Base-by-base conservation (phyloP, 768 basidiomycete species). In the Rhizopogon sp. region DNA sequence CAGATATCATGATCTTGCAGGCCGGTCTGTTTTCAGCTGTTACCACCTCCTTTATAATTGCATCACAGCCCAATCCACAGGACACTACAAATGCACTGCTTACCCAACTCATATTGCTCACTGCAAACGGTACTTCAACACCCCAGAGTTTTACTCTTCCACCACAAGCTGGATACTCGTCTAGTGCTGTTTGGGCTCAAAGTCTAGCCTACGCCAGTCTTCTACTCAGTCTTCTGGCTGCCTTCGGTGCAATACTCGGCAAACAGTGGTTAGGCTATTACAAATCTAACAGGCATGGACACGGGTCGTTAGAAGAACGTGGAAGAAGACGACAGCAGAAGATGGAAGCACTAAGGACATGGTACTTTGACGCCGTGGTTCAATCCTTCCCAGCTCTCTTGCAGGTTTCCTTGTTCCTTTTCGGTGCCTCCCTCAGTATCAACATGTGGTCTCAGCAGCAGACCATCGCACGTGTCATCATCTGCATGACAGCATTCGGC, bases 11-110 rank as follows among this genome's bases (percentile, higher is more conserved):
- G 25, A 35, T 35, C n/a, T 40, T 22, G 6, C 31, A 61, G 60
- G 60, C 60, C 28, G 57, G 61, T 35, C 50, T 61, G 16, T 61
- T 61, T 39, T 61, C 60, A 6, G 60, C 57, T 29, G 61, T 61
- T 37, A 47, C 50, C 37, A 55, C 61, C n/a, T 44, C 60, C 25
- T 61, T 61, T 33, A 52, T 61, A 33, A 37, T 61, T 7, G 42
- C 42, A 13, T 39, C 61, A 31, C 51, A 61, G 40, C 50, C 56
- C 33, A 43, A 54, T 33, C 31, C 56, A 22, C 47, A 11, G 39
- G 56, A 53, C 17, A 55, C 56, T 16, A 62, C 60, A 16, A 44
- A 56, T 7, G 60, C 51, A 35, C 56, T 61, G 5, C 31, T 61
- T 11, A 53, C 35, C 39, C 37, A 57, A 16, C 37, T 61, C 29